Conservation (phyloP, 805 yeast genomes). For the Candida multigemmis region DNA sequence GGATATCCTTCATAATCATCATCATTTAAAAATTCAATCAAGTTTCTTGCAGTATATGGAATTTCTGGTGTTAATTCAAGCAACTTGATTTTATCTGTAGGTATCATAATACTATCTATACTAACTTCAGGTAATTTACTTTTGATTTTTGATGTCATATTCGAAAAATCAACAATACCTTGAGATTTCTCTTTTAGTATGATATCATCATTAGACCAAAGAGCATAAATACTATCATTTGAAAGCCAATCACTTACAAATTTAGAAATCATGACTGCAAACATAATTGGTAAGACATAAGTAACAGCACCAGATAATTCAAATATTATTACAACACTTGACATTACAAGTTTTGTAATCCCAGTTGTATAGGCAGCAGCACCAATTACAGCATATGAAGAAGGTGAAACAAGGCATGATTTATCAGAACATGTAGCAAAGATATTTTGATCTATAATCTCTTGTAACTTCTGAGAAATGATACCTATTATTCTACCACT, state of each 20-base stretch:
- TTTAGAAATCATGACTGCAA: conserved; percentile 68
- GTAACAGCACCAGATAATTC: conserved; percentile 83
- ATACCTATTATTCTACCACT: conserved; percentile 51
- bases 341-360: conserved; percentile 69
- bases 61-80: conserved; percentile 13
- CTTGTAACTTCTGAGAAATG: conserved; percentile 40
- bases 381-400: conserved; percentile 83
- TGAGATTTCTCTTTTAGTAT: conserved; percentile 29
- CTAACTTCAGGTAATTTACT: conserved; percentile 24
- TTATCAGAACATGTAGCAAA: conserved; percentile 31
- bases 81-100: conserved; percentile 16
- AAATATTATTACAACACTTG: conserved; percentile 72
- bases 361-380: conserved; percentile 80
- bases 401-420: conserved; percentile 65
- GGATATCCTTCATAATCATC: conserved; percentile 37
- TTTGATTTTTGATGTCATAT: conserved; percentile 15
- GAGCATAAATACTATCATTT: conserved; percentile 57
- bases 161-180: conserved; percentile 26
- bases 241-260: conserved; percentile 59
- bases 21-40: conserved; percentile 14
- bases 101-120: conserved; percentile 19
- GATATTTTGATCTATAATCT: conserved; percentile 17
- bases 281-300: conserved; percentile 79
- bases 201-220: too few relatives aligned
- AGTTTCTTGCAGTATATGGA: conserved; percentile 12